Percentiles rank a stretch among this genome's conserved stretches.
These are phyloP conservation scores for Naganishia cerealis DNA, from an alignment of 1,284 basidiomycete genomes.

Conservation along the genomic window DNA sequence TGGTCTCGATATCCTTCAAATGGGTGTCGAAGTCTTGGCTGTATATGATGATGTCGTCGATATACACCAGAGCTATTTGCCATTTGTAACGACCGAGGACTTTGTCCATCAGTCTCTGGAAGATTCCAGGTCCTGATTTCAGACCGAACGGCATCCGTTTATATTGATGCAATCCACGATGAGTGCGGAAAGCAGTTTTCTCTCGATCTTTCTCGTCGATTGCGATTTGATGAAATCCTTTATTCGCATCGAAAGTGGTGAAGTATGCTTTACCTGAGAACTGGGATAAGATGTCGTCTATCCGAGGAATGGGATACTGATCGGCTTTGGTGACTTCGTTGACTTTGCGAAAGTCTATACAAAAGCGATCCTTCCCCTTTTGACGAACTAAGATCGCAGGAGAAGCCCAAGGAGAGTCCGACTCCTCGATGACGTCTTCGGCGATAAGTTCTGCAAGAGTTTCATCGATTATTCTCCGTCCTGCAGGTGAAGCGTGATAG, in stretches of 20 bases:
- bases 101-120: constrained; percentile 46
- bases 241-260: constrained; percentile 52
- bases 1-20: constrained; percentile 25
- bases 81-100: constrained; percentile 49
- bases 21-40: constrained; percentile 39
- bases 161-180: constrained; percentile 55
- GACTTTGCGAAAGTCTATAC: too few species aligned
- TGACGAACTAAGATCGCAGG: constrained; percentile 51
- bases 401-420: constrained; percentile 49
- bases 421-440: too few species aligned
- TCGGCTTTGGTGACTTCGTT: constrained; percentile 49
- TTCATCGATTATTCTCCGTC: constrained; percentile 48
- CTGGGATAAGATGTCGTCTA: constrained; percentile 54
- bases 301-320: constrained; percentile 55
- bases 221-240: constrained; percentile 55
- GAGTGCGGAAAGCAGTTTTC: constrained; percentile 55
- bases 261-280: constrained; percentile 51
- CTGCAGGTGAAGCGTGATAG: constrained; percentile 47
- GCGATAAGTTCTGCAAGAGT: too few species aligned
- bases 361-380: constrained; percentile 46
- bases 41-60: constrained; percentile 34
- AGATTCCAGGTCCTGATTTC: constrained; percentile 54
- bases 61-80: constrained; percentile 44
- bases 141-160: constrained; percentile 56
- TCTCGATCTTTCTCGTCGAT: constrained; percentile 45